Percentiles rank a stretch among this genome's conserved stretches.
phyloP scores from a whole-genome alignment of 1,284 basidiomycete genomes.

The Fomes fomentarius region DNA sequence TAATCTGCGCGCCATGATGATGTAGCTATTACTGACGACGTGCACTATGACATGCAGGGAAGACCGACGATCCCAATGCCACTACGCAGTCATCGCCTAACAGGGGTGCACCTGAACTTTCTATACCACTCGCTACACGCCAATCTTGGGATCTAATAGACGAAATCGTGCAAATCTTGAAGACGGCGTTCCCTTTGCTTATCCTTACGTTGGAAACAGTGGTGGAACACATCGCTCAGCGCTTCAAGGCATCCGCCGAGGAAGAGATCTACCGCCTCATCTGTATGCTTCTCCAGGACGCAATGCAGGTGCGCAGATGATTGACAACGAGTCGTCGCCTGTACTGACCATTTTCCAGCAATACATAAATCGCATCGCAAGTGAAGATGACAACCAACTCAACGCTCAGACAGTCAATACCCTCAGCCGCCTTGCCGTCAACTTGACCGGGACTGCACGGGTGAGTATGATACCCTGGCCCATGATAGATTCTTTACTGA shows the following conservation, averaged over 20 bases:
- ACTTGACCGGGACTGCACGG: slow-evolving; percentile 67
- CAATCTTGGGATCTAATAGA: slow-evolving; percentile 93
- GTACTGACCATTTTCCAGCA: slow-evolving; percentile 37
- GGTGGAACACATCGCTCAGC: slow-evolving; percentile 91
- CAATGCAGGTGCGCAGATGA: slow-evolving; percentile 58
- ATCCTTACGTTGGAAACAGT: slow-evolving; percentile 97
- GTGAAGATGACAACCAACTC: slow-evolving; percentile 81
- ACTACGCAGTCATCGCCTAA: slow-evolving; percentile 6
- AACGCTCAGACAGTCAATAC: slow-evolving; percentile 59
- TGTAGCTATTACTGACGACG: not conserved
- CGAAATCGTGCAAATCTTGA: slow-evolving; percentile 93
- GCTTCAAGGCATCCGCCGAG: slow-evolving; percentile 91
- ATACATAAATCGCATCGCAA: slow-evolving; percentile 71
- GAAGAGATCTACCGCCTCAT: slow-evolving; percentile 96
- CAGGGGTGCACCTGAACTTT: slow-evolving; percentile 15
- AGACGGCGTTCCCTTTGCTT: slow-evolving; percentile 95
- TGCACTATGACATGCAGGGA: not conserved
- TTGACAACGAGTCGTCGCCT: not conserved
- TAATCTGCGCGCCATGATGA: slow-evolving; percentile 4
- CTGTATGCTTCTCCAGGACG: slow-evolving; percentile 81
- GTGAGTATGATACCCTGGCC: slow-evolving; percentile 46
- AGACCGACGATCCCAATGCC: slow-evolving; percentile 7
- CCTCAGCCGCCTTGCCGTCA: slow-evolving; percentile 76
- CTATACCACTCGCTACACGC: slow-evolving; percentile 46
- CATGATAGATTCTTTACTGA: not conserved